Evolutionary conservation across 2,329 filamentous ascomycete genomes (phyloP).

Genomic region (Fusarium hainanense): DNA sequence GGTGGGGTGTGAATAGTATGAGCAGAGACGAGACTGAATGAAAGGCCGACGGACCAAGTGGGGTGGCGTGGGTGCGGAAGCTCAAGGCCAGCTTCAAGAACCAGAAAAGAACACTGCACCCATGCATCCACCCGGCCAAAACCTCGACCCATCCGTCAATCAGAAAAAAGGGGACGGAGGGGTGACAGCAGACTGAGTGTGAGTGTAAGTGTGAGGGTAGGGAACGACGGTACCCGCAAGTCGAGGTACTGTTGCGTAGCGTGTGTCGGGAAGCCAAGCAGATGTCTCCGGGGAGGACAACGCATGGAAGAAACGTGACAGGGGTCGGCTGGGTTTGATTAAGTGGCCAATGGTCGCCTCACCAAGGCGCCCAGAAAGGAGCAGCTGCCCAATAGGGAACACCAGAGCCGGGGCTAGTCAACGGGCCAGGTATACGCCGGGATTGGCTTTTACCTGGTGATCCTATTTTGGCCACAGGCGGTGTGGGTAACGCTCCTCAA

Average conservation of each 20-base stretch:
- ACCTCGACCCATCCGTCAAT: constrained; percentile 25
- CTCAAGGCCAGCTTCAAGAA: constrained; percentile 30
- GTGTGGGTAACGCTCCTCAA: constrained; percentile 45
- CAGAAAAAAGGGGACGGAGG: constrained; percentile 31
- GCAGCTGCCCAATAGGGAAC: constrained; percentile 63
- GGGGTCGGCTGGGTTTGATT: constrained; percentile 61
- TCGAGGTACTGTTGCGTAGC: constrained; percentile 31
- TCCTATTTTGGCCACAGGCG: constrained; percentile 50
- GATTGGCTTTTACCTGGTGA: constrained; percentile 47
- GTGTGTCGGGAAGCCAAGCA: constrained; percentile 36
- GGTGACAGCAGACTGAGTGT: constrained; percentile 19
- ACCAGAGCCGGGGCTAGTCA: constrained; percentile 60
- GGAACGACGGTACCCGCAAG: constrained; percentile 27
- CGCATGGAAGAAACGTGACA: constrained; percentile 65
- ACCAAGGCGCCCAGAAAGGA: constrained; percentile 55
- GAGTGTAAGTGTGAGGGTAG: constrained; percentile 20
- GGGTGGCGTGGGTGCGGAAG: constrained; percentile 30
- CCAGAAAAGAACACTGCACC: constrained; percentile 33
- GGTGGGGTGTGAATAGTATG: constrained; percentile 9
- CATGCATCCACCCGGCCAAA: constrained; percentile 19
- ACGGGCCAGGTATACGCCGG: constrained; percentile 54
- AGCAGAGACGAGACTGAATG: constrained; percentile 7
- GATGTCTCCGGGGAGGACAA: constrained; percentile 53
- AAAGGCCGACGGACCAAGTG: constrained; percentile 28
- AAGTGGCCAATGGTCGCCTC: constrained; percentile 61